phyloP scores from a whole-genome alignment of 345 rosid species.

The Lepidium didymum region DNA sequence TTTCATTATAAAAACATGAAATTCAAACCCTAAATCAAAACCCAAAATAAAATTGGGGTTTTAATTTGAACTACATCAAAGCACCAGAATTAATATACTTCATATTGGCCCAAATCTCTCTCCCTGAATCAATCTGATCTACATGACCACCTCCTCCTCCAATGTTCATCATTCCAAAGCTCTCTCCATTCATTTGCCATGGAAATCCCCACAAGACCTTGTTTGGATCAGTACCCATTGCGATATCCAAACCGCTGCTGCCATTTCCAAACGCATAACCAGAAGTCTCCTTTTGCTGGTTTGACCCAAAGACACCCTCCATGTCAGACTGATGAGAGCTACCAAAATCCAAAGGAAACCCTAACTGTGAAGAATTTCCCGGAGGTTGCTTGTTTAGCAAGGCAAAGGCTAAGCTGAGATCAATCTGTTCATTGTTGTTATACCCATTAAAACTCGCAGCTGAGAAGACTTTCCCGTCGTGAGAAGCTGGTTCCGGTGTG shows the following conservation, averaged over 20 bases:
- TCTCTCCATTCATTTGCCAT: constrained; percentile 62
- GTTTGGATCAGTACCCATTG: constrained; percentile 31
- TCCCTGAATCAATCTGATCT: constrained; percentile 40
- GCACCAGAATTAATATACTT: constrained; percentile 39
- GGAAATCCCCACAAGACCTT: constrained; percentile 61
- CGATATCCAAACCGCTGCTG: constrained; percentile 26
- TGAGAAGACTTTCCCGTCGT: constrained; percentile 34
- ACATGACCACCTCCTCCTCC: constrained; percentile 25
- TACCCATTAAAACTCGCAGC: constrained; percentile 25
- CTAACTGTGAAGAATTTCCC: constrained; percentile 39
- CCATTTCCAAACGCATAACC: constrained; percentile 28
- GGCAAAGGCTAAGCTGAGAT: constrained; percentile 69
- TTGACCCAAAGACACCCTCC: constrained; percentile 22
- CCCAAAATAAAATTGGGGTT: constrained; percentile 18
- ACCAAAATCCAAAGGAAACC: constrained; percentile 28
- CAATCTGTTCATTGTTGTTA: constrained; percentile 43
- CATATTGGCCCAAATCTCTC: constrained; percentile 47
- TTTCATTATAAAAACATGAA: not conserved
- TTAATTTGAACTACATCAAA: constrained; percentile 26
- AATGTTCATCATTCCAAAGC: constrained; percentile 25
- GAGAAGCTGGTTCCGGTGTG: constrained; percentile 16
- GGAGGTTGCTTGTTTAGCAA: constrained; percentile 55
- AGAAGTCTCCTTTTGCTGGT: constrained; percentile 4
- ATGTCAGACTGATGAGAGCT: constrained; percentile 23
- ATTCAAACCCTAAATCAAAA: constrained; percentile 22